Base-by-base conservation (phyloP, 1,139 yeast species). In the Pneumocystis sp. region DNA sequence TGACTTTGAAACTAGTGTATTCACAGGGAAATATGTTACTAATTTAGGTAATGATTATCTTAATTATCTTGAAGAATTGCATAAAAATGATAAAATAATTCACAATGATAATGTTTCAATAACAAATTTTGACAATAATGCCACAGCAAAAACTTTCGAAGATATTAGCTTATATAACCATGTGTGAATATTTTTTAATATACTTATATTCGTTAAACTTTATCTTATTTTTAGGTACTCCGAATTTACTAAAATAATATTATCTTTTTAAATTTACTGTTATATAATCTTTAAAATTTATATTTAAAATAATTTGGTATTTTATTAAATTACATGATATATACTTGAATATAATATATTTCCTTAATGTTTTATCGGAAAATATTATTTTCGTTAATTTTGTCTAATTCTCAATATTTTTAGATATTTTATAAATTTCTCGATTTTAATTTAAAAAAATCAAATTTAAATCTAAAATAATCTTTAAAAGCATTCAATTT, bases 1-100 rank as follows among this genome's bases (percentile, higher is more conserved):
- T 56, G 79, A 82, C 40, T 93, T 90, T 73, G 98, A 93, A 77
- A 93, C 89, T 64, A 98, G 98, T 74, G 98, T 93, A n/a, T 93
- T 93, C 76, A 93, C 96, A 21, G 98, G 98, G 64, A 77, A 85
- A 70, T 93, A 93, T 75, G 84, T 93, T 69, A 93, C 98, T 21
- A 97, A 97, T 65, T 87, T 86, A 62, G 96, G 89, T 75, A 86
- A 87, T 72, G 82, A 83, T 65, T 91, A 93, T 75, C 76, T 93
- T 67, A 84, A 83, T 71, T 93, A 89, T 73, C 82, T 93, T 70
- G 97, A 91, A 75, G 80, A 81, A 69, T 84, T 89, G 66, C 83
- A 97, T 74, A 95, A 95, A 29, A 83, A 82, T 73, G 90, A 90
- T 76, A 25, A 29, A 12, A 50, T 12, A 25, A 50, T 25, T 12